These are phyloP conservation scores for Spathaspora hagerdaliae DNA, from an alignment of 805 yeast genomes.

Conservation along the genomic window DNA sequence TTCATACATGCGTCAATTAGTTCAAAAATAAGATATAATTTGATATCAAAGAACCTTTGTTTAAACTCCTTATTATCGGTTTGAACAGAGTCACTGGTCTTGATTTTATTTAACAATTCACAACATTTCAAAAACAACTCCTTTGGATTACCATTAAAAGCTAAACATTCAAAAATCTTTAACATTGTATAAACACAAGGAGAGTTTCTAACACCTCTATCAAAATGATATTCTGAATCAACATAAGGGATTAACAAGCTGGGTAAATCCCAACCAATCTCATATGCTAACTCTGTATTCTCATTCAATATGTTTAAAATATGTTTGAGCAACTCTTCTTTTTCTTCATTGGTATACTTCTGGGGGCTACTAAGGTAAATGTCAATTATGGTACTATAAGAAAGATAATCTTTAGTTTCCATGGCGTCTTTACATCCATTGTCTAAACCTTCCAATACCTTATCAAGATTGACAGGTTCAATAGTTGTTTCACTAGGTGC, in stretches of 20 bases:
- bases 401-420: constrained; percentile 56
- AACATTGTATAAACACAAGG: constrained; percentile 38
- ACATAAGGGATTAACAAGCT: constrained; percentile 55
- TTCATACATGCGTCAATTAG: constrained; percentile 55
- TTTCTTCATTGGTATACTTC: constrained; percentile 46
- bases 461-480: constrained; percentile 21
- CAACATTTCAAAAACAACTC: constrained; percentile 70
- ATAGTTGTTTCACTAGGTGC: constrained; percentile 12
- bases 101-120: constrained; percentile 51
- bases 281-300: constrained; percentile 50
- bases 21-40: constrained; percentile 66
- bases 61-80: constrained; percentile 8
- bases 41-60: constrained; percentile 44
- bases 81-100: constrained; percentile 12
- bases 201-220: constrained; percentile 27
- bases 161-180: constrained; percentile 57
- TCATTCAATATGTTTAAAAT: constrained; percentile 40
- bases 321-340: constrained; percentile 42
- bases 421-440: constrained; percentile 31
- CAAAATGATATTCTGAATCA: constrained; percentile 30
- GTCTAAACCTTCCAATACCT: constrained; percentile 23
- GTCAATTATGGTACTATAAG: constrained; percentile 72
- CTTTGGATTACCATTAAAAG: constrained; percentile 72
- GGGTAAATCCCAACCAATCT: constrained; percentile 94
- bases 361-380: constrained; percentile 48